Conservation (phyloP, 345 rosid genomes). For the Ceriops zippeliana region DNA sequence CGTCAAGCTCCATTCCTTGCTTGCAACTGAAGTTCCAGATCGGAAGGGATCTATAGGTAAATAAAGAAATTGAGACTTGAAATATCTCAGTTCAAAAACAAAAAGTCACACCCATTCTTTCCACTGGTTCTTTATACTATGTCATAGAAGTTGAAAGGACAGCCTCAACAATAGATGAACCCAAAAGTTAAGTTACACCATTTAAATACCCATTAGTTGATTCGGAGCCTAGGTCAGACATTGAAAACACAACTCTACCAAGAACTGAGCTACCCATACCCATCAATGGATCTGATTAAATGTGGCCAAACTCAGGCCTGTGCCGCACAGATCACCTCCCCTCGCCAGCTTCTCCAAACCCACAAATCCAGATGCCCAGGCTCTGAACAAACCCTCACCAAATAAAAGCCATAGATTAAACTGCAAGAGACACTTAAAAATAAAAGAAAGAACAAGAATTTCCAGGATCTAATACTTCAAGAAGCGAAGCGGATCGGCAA, state of each 20-base stretch:
- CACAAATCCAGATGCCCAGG: neutral
- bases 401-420: no score
- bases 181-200: neutral
- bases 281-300: slow-evolving; percentile 26
- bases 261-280: neutral
- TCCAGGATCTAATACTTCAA: no score
- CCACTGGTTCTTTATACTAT: no score
- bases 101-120: no score
- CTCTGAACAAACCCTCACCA: neutral
- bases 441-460: neutral
- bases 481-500: no score
- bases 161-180: no score
- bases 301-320: slow-evolving; percentile 1
- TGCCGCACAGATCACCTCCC: neutral
- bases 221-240: neutral
- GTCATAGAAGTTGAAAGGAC: no score
- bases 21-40: no score
- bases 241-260: neutral
- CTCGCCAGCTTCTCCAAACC: neutral
- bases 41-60: no score
- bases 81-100: no score
- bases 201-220: neutral
- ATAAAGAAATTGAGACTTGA: no score
- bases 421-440: neutral
- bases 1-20: no score